Evolutionary conservation across 768 basidiomycete species (phyloP), one percentile per base, ranked within the genome.

Genomic region (Tylopilus plumbeoviolaceoides): DNA sequence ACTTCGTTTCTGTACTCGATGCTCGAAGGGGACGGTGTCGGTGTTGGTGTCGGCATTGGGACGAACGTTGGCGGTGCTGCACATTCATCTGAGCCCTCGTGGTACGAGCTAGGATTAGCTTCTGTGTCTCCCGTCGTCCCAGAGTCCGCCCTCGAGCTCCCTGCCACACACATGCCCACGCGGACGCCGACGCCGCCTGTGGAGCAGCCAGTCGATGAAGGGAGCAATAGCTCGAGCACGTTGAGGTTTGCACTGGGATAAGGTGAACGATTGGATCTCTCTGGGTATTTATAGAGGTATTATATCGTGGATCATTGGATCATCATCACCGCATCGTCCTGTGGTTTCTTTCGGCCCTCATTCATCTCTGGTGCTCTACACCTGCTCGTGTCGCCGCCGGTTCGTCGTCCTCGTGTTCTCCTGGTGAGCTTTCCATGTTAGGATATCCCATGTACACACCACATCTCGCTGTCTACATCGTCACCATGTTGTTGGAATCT

Each of bases 1-100:
- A 69, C 67, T 0, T 69, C 69, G 5, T 70, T 69, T 43, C 50
- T 69, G 23, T 67, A 69, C 39, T 68, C 67, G 14, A 63, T 69
- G 67, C 69, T 69, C 28, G 67, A 69, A 25, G 64, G 68, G 14
- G 69, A 70, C 20, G 62, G 59, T 3, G 58, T 60, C 3, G 59
- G 58, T 8, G 59, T 50, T 2, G 48, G 57, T 30, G 30, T 33
- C 12, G 33, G 33, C 5, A 43, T 58, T 3, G 39, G 51, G 15
- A 15, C 48, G 15, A 47, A n/a, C 30, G 48, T 56, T 11, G 59
- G 52, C 2, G 40, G 38, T 2, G 21, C 44, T 1, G 41, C 47
- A 6, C 57, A 60, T 4, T 3, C 48, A 0, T 35, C 62, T 14
- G 65, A 60, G 30, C 48, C 55, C 0, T 53, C 64, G 4, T 69